A percentile compares a stretch with the other conserved stretches of the same genome.
Evolutionary conservation across 75 land plant species (phyloP).

Genomic region (Cupressus sempervirens): DNA sequence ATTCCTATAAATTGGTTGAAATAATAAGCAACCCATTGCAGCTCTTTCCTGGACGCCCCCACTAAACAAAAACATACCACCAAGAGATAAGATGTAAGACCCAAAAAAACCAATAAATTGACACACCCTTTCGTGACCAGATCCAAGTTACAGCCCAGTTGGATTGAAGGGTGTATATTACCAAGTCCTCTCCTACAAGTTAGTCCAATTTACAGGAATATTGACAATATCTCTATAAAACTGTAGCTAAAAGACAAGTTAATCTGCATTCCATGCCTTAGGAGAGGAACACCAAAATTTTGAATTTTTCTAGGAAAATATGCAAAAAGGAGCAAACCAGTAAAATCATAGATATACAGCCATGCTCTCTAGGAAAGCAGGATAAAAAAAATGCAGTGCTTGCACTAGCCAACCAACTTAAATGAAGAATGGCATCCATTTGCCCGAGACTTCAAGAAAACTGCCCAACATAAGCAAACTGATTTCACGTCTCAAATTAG

Average conservation of each 20-base stretch:
- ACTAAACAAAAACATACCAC: not conserved
- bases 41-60: not conserved
- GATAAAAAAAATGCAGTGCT: not conserved
- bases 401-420: not conserved
- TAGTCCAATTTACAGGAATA: not conserved
- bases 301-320: not conserved
- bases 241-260: not conserved
- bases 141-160: not conserved
- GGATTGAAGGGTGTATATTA: not conserved
- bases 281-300: not conserved
- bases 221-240: not conserved
- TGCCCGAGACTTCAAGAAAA: not conserved
- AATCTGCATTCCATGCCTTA: not conserved
- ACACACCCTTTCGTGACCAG: not conserved
- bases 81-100: not conserved
- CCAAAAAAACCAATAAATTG: not conserved
- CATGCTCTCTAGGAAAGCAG: not conserved
- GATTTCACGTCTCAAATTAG: not conserved
- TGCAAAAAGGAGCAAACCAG: not conserved
- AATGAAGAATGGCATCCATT: not conserved
- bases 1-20: not conserved
- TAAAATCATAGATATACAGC: conserved; percentile 3
- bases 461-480: not conserved
- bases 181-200: not conserved
- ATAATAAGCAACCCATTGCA: not conserved